Evolutionary conservation across 2,329 filamentous ascomycete genomes (phyloP).

Genomic region (Exophiala calicioides): DNA sequence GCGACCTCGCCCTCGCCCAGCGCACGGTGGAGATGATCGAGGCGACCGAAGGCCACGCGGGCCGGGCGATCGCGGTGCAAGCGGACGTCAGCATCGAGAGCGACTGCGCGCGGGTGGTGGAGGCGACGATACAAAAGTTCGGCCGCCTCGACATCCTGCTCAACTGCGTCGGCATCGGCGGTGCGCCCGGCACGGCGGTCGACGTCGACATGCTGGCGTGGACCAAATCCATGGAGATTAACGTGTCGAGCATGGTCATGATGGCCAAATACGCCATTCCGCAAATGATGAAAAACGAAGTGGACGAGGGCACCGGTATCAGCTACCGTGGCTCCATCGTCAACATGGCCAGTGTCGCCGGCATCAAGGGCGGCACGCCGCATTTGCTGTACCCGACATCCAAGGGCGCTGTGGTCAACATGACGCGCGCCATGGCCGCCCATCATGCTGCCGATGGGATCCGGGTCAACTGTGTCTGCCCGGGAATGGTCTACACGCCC

Average conservation of each 20-base stretch:
- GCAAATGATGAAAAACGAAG: constrained; percentile 57
- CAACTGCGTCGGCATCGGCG: constrained; percentile 65
- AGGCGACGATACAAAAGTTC: constrained; percentile 49
- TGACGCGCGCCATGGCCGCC: constrained; percentile 59
- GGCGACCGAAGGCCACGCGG: constrained; percentile 41
- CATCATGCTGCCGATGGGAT: constrained; percentile 55
- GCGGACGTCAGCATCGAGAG: constrained; percentile 58
- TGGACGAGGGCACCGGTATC: constrained; percentile 39
- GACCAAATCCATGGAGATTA: constrained; percentile 60
- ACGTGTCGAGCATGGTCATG: constrained; percentile 65
- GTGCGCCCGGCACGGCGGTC: constrained; percentile 60
- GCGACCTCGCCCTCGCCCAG: constrained; percentile 51
- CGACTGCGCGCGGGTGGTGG: constrained; percentile 52
- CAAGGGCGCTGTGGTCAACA: constrained; percentile 57
- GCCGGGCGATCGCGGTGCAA: constrained; percentile 45
- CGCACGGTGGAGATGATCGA: constrained; percentile 57
- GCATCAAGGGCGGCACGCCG: constrained; percentile 56
- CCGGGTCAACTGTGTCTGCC: constrained; percentile 58
- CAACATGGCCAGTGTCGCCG: constrained; percentile 65
- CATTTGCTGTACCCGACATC: constrained; percentile 56
- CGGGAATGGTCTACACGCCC: constrained; percentile 58
- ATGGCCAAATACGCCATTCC: constrained; percentile 65
- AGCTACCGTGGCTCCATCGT: constrained; percentile 54
- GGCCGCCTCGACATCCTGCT: constrained; percentile 64
- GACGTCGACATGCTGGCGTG: constrained; percentile 62